phyloP scores from a whole-genome alignment of 352 stramenopile species.

The Paralagenidium karlingii region DNA sequence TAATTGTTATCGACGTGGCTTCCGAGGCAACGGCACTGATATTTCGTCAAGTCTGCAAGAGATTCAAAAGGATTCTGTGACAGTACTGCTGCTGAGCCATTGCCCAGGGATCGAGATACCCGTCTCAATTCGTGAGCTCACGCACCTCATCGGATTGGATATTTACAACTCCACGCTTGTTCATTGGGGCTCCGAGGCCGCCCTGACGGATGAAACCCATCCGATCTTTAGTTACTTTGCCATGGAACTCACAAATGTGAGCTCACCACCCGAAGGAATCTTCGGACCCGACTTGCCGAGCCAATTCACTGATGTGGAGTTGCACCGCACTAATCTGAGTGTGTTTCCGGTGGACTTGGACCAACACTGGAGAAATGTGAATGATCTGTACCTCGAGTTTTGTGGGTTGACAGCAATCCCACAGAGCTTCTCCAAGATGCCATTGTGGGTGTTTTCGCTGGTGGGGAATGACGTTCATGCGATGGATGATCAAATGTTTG shows the following conservation, averaged over 20 bases:
- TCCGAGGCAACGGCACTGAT: too few relatives aligned
- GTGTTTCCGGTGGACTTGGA: too few relatives aligned
- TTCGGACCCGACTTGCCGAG: too few relatives aligned
- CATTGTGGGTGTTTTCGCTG: too few relatives aligned
- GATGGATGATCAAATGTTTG: too few relatives aligned
- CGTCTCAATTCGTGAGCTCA: background rate
- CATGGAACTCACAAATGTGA: conserved; percentile 6
- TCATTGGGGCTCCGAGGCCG: conserved; percentile 1
- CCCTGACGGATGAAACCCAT: background rate
- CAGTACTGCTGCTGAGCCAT: conserved; percentile 2
- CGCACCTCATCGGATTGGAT: conserved; percentile 2
- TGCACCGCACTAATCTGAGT: too few relatives aligned
- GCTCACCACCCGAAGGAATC: conserved; percentile 1
- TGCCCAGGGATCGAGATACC: conserved; percentile 1
- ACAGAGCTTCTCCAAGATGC: too few relatives aligned
- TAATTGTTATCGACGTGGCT: conserved; percentile 5
- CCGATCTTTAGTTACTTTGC: conserved; percentile 4
- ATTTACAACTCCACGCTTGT: conserved; percentile 7
- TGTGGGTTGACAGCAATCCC: too few relatives aligned
- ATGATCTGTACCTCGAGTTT: too few relatives aligned
- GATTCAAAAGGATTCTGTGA: background rate
- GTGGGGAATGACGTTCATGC: too few relatives aligned
- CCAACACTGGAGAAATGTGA: too few relatives aligned
- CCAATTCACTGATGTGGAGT: too few relatives aligned
- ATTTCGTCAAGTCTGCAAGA: background rate